These are phyloP conservation scores for Phanerochaete carnosa DNA, from an alignment of 768 basidiomycete genomes.

Conservation along the genomic window DNA sequence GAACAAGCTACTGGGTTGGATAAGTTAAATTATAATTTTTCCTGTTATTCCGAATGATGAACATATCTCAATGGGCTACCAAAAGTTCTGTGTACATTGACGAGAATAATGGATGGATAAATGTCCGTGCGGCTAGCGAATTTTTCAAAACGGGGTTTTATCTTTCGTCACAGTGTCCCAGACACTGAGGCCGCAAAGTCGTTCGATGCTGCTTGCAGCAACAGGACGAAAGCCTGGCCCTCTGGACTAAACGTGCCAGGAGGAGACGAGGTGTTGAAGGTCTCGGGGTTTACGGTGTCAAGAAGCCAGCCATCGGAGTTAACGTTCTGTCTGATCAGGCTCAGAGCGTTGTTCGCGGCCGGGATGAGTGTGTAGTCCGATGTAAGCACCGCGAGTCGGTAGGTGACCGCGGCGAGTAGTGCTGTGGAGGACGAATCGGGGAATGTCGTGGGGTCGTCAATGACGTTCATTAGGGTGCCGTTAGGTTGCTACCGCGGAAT, in stretches of 20 bases:
- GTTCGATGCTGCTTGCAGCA: conserved; percentile 46
- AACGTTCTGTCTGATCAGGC: conserved; percentile 35
- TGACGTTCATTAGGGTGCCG: conserved; percentile 51
- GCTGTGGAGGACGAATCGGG: conserved; percentile 54
- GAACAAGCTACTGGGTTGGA: no score
- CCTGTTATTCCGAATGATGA: no score
- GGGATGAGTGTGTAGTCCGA: conserved; percentile 33
- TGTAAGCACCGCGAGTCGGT: conserved; percentile 47
- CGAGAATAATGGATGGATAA: background rate
- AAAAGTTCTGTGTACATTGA: background rate
- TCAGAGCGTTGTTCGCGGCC: conserved; percentile 38
- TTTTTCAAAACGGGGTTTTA: background rate
- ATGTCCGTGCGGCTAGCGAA: background rate
- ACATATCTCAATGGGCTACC: no score
- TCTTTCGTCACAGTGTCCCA: background rate
- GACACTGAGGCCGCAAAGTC: conserved; percentile 11
- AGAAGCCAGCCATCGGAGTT: conserved; percentile 41
- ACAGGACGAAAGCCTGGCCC: conserved; percentile 56
- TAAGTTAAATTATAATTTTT: no score
- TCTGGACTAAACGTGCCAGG: conserved; percentile 47
- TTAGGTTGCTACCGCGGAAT: conserved; percentile 30
- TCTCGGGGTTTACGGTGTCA: conserved; percentile 47
- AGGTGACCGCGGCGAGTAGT: conserved; percentile 53
- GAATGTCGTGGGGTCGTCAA: conserved; percentile 48
- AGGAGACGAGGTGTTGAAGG: conserved; percentile 37